Evolutionary conservation across 345 rosid species (phyloP).

Genomic region (Gossypium longicalyx): DNA sequence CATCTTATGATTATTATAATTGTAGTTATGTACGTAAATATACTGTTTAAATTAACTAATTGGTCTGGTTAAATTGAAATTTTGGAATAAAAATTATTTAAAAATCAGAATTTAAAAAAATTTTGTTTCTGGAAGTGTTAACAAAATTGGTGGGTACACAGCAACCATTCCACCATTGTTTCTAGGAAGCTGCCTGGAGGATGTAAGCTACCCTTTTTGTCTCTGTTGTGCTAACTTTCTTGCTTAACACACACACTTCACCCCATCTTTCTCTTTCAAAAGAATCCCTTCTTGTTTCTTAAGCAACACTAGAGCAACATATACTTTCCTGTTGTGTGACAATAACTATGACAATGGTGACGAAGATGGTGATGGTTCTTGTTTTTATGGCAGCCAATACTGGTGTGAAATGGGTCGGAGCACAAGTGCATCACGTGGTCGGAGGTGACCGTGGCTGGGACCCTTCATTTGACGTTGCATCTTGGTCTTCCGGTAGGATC

Average conservation of each 20-base stretch:
- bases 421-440: slow-evolving; percentile 55
- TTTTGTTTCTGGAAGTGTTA: too few relatives aligned
- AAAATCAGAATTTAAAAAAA: too few relatives aligned
- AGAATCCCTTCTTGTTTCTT: not conserved
- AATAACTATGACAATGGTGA: not conserved
- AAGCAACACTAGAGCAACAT: not conserved
- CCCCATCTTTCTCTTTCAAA: not conserved
- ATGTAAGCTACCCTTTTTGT: not conserved
- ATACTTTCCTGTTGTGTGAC: not conserved
- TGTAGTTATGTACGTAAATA: too few relatives aligned
- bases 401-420: slow-evolving; percentile 25
- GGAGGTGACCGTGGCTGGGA: slow-evolving; percentile 78
- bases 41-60: too few relatives aligned
- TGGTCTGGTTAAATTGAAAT: too few relatives aligned
- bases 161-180: not conserved
- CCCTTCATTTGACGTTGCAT: slow-evolving; percentile 27
- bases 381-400: slow-evolving; percentile 12
- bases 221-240: not conserved
- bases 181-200: not conserved
- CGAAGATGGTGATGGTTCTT: slow-evolving; percentile 10
- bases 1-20: too few relatives aligned
- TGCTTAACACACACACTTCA: not conserved
- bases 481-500: slow-evolving; percentile 47
- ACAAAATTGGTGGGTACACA: not conserved
- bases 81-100: too few relatives aligned